Conservation (phyloP, 179 eudicot species). For the Gypsophila paniculata region DNA sequence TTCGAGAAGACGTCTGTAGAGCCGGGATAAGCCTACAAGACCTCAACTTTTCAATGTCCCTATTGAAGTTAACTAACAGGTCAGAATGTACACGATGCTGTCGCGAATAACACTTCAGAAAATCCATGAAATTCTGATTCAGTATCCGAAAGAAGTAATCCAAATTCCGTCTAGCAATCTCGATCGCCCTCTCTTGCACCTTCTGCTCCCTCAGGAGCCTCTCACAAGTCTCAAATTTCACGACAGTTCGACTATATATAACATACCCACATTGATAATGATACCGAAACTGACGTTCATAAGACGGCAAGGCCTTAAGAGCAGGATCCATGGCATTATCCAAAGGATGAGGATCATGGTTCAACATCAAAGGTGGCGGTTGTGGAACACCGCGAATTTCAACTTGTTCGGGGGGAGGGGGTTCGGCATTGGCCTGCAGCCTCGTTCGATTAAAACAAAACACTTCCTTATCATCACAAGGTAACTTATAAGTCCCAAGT, state of each 20-base stretch:
- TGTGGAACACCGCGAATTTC: conserved; percentile 47
- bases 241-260: conserved; percentile 50
- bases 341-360: conserved; percentile 62
- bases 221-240: conserved; percentile 51
- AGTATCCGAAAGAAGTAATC: conserved; percentile 70
- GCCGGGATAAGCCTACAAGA: conserved; percentile 63
- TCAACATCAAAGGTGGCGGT: conserved; percentile 49
- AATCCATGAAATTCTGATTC: conserved; percentile 67
- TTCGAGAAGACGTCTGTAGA: conserved; percentile 57
- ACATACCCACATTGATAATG: conserved; percentile 81
- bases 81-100: conserved; percentile 67
- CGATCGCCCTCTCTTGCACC: conserved; percentile 91
- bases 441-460: conserved; percentile 76
- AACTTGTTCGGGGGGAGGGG: conserved; percentile 59
- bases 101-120: conserved; percentile 65
- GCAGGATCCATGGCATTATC: conserved; percentile 93
- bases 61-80: conserved; percentile 53
- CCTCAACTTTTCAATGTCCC: conserved; percentile 73
- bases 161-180: conserved; percentile 80
- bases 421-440: conserved; percentile 65
- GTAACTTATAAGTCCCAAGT: conserved; percentile 73
- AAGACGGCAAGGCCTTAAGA: conserved; percentile 82
- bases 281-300: conserved; percentile 83
- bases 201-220: conserved; percentile 71
- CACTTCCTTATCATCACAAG: conserved; percentile 65